Evolutionary conservation across 495 filamentous ascomycete species (phyloP).

Genomic region (Lindgomyces ingoldianus): DNA sequence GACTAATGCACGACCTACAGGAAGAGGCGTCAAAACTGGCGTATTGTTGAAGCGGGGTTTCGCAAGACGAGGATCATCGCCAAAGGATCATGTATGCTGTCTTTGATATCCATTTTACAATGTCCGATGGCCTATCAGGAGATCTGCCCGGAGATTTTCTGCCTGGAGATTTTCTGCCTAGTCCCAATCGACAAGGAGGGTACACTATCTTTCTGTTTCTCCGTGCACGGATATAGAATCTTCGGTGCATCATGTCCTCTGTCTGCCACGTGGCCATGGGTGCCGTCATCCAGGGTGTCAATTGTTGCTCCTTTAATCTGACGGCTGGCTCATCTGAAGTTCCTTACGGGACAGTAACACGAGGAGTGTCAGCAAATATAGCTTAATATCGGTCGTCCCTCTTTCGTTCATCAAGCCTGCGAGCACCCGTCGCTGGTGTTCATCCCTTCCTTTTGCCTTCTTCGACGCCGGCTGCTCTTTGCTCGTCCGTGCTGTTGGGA

Average conservation of each 20-base stretch:
- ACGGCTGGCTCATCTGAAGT: not conserved
- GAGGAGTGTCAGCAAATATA: constrained; percentile 28
- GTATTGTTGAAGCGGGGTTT: not conserved
- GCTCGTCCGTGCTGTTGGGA: constrained; percentile 2
- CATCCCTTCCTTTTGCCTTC: constrained; percentile 26
- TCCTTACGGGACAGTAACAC: not conserved
- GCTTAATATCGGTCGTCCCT: constrained; percentile 18
- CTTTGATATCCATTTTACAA: not conserved
- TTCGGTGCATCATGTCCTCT: constrained; percentile 9
- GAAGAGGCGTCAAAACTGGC: not conserved
- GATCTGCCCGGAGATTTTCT: constrained; percentile 5
- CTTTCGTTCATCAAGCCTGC: constrained; percentile 28
- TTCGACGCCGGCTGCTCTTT: constrained; percentile 9
- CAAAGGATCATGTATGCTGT: not conserved
- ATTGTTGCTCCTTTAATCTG: constrained; percentile 1
- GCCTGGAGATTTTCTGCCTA: constrained; percentile 9
- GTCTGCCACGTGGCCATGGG: constrained; percentile 23
- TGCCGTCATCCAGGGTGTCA: constrained; percentile 3
- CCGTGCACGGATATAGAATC: not conserved
- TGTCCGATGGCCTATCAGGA: constrained; percentile 1
- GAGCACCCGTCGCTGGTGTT: constrained; percentile 4
- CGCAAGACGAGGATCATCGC: not conserved
- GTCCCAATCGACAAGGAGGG: not conserved
- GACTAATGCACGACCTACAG: constrained; percentile 11
- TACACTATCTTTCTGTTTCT: not conserved